These are phyloP conservation scores for Cryphonectria radicalis DNA, from an alignment of 2,329 filamentous ascomycete species.

Conservation along the genomic window DNA sequence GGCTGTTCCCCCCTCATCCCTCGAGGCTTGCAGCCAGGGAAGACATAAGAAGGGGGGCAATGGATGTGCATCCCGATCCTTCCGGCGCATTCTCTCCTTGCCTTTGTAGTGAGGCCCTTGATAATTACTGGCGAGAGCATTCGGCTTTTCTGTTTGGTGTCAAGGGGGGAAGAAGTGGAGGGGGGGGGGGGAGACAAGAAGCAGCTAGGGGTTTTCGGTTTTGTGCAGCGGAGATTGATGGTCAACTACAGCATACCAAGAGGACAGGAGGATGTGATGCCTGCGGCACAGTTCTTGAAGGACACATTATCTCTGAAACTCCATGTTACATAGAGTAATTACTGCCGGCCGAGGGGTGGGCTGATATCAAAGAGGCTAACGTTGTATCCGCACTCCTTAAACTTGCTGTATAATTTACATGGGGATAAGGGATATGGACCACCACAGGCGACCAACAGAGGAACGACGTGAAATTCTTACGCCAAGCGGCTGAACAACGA, in stretches of 20 bases:
- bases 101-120: background rate
- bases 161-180: background rate
- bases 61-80: background rate
- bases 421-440: background rate
- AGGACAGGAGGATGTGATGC: background rate
- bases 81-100: background rate
- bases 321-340: background rate
- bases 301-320: background rate
- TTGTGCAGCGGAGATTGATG: no score
- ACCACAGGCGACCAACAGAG: background rate
- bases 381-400: background rate
- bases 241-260: no score
- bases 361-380: background rate
- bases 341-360: background rate
- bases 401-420: background rate
- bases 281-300: background rate
- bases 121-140: background rate
- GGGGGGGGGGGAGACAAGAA: no score
- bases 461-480: background rate
- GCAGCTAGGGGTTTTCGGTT: no score
- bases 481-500: background rate
- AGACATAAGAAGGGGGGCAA: background rate
- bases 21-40: background rate
- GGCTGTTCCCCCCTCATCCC: background rate
- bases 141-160: background rate